phyloP scores from a whole-genome alignment of 2,329 filamentous ascomycete species.

The Lomentospora prolificans region DNA sequence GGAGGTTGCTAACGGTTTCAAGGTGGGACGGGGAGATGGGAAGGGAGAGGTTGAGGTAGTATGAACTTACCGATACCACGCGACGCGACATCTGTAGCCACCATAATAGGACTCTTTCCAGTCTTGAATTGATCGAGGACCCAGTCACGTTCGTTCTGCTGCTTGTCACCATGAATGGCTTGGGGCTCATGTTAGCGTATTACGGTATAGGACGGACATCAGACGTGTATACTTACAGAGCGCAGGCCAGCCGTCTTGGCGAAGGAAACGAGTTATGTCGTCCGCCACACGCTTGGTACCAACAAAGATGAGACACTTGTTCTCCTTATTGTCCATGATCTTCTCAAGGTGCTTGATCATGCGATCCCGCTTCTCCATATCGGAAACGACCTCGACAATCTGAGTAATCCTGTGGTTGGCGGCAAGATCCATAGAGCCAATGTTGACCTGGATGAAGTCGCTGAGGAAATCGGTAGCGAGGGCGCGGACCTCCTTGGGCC shows the following conservation, averaged over 20 bases:
- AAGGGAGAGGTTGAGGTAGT: conserved; percentile 29
- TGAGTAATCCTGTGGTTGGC: conserved; percentile 98
- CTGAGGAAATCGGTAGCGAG: conserved; percentile 83
- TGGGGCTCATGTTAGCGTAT: not conserved
- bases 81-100: conserved; percentile 98
- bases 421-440: conserved; percentile 89
- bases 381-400: conserved; percentile 89
- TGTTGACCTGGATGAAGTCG: conserved; percentile 98
- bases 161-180: conserved; percentile 99
- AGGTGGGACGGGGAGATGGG: conserved; percentile 40
- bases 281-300: conserved; percentile 92
- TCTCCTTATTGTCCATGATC: conserved; percentile 91
- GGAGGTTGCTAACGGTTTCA: conserved; percentile 27
- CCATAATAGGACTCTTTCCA: conserved; percentile 99
- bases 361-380: conserved; percentile 93
- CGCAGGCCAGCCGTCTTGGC: conserved; percentile 95
- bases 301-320: conserved; percentile 94
- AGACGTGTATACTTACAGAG: conserved; percentile 58
- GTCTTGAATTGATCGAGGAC: conserved; percentile 99
- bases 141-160: conserved; percentile 99
- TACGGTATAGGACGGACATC: not conserved
- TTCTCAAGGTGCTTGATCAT: conserved; percentile 98
- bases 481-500: conserved; percentile 96
- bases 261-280: conserved; percentile 93
- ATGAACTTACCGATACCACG: conserved; percentile 99